These are phyloP conservation scores for Rheum nobile DNA, from an alignment of 148 eudicot genomes.

Conservation along the genomic window DNA sequence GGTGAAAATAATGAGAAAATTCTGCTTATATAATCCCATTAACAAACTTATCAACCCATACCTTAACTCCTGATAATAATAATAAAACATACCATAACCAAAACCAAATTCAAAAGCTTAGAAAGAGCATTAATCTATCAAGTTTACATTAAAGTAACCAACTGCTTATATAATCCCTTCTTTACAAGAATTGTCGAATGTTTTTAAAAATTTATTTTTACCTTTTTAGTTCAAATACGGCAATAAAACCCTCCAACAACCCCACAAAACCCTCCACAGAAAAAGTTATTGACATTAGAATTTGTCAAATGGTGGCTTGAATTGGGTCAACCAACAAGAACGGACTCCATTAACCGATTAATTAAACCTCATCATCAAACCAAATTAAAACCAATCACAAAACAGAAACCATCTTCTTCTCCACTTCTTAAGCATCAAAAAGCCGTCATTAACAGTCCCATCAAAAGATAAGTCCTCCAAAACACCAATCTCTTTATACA, in stretches of 20 bases:
- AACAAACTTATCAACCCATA: too few species aligned
- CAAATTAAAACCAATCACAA: not conserved
- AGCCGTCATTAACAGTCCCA: not conserved
- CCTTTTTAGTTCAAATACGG: not conserved
- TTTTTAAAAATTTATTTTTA: too few species aligned
- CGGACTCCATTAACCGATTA: not conserved
- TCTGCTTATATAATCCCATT: too few species aligned
- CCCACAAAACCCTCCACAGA: not conserved
- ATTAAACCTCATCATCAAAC: not conserved
- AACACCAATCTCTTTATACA: not conserved
- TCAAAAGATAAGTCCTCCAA: not conserved
- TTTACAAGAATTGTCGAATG: not conserved
- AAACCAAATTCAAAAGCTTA: not conserved
- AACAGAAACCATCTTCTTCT: not conserved
- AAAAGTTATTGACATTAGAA: not conserved
- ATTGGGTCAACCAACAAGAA: slow-evolving; percentile 3
- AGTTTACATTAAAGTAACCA: not conserved
- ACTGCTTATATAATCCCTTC: too few species aligned
- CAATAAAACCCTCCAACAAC: not conserved
- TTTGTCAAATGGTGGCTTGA: not conserved
- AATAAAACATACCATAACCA: too few species aligned
- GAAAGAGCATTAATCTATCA: not conserved
- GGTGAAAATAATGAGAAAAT: too few species aligned
- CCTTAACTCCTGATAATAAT: too few species aligned
- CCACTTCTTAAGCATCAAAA: not conserved